Conservation (phyloP, 2,329 filamentous ascomycete species). For the Exophiala alcalophila region DNA sequence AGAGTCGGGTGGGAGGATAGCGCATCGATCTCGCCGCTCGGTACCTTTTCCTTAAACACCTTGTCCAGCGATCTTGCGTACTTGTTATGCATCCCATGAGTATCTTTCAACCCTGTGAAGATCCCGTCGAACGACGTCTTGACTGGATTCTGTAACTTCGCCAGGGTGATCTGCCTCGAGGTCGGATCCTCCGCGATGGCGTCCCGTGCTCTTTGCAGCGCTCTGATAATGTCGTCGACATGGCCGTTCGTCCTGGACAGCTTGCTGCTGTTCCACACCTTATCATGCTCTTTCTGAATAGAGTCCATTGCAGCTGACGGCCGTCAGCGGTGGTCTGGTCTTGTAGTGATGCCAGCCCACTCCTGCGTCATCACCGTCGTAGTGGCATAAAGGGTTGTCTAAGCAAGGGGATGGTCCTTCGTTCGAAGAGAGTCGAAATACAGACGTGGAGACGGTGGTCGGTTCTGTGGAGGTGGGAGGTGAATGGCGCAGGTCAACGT, state of each 20-base stretch:
- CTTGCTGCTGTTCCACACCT: slow-evolving; percentile 66
- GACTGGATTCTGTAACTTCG: slow-evolving; percentile 80
- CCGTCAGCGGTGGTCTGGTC: neutral
- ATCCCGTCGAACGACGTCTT: slow-evolving; percentile 77
- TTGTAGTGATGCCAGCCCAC: neutral
- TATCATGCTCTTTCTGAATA: slow-evolving; percentile 71
- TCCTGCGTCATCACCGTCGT: neutral
- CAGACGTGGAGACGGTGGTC: too few relatives aligned
- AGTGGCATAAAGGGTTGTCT: too few relatives aligned
- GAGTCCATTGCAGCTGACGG: slow-evolving; percentile 51
- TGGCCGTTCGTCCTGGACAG: slow-evolving; percentile 70
- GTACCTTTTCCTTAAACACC: slow-evolving; percentile 66
- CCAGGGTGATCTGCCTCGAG: slow-evolving; percentile 69
- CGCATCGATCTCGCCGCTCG: slow-evolving; percentile 76
- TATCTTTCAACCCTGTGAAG: slow-evolving; percentile 76
- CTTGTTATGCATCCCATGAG: slow-evolving; percentile 75
- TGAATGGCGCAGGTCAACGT: too few relatives aligned
- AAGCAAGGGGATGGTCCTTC: too few relatives aligned
- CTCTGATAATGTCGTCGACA: slow-evolving; percentile 78
- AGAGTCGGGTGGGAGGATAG: slow-evolving; percentile 71
- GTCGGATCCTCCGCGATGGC: slow-evolving; percentile 70
- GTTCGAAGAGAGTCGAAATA: too few relatives aligned
- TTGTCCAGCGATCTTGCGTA: slow-evolving; percentile 84
- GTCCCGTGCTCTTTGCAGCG: slow-evolving; percentile 70
- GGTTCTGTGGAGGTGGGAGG: too few relatives aligned